Evolutionary conservation across 2,329 filamentous ascomycete genomes (phyloP), one percentile per base, ranked within the genome.

Genomic region (Fusarium tricinctum): DNA sequence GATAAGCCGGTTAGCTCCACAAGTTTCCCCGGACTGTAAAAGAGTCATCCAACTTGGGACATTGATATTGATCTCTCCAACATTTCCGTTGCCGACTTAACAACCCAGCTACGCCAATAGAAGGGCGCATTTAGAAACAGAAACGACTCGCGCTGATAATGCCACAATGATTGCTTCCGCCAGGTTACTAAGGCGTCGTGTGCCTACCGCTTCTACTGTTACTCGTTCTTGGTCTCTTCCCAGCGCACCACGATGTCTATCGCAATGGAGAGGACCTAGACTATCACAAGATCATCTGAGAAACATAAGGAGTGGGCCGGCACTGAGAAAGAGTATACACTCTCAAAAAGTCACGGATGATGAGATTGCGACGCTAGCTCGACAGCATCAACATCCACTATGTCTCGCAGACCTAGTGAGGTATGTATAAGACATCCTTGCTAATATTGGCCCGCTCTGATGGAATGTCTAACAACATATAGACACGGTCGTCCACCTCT

Each of bases 381-480:
- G 89, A 58, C 89, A 91, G 75, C 89, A 91, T 35, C 87, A 97
- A 52, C 92, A 97, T 75, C 88, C 91, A 13, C 83, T 98, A 75
- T 96, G 93, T 26, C 87, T 99, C 33, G 90, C 91, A 59, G 96
- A 98, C 76, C 85, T 99, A 8, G 92, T 97, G 73, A 95, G 91
- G 92, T 97, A 84, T 72, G 54, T 48, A 28, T 33, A 43, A 22
- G 26, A 20, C 10, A 46, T 13, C n/a, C 7, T 59, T n/a, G 17
- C 10, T 14, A 13, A 26, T 19, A 13, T 10, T 14, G 19, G 8
- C 14, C 43, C 14, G 19, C 26, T 32, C 20, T 26, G 20, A 40
- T 17, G 15, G 44, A 39, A 58, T 39, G 32, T 2, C 28, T 38
- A 23, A 62, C 33, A 23, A 13, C 35, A 19, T 33, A 17, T 60